A percentile compares a stretch with the other conserved stretches of the same genome.
phyloP scores from a whole-genome alignment of 257 asterid species.

The Ligustrum vulgare region DNA sequence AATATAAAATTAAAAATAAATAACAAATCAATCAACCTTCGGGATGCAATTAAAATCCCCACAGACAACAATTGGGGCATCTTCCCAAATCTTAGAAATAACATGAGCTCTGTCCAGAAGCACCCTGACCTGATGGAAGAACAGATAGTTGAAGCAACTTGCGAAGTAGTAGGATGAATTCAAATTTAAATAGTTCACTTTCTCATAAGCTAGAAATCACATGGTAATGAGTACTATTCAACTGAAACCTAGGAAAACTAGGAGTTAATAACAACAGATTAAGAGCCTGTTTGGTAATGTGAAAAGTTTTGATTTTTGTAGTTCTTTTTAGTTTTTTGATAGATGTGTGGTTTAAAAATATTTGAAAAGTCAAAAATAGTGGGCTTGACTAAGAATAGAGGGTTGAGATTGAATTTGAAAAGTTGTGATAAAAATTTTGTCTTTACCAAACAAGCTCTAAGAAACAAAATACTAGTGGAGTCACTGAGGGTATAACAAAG shows the following conservation, averaged over 20 bases:
- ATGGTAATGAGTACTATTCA: background rate
- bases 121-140: slow-evolving; percentile 65
- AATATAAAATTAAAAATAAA: slow-evolving; percentile 15
- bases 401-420: too few species aligned
- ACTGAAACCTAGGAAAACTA: background rate
- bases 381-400: too few species aligned
- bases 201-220: background rate
- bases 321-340: too few species aligned
- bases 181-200: slow-evolving; percentile 7
- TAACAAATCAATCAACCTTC: slow-evolving; percentile 45
- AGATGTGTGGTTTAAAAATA: too few species aligned
- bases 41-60: slow-evolving; percentile 99
- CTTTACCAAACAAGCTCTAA: too few species aligned
- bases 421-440: too few species aligned
- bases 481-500: background rate
- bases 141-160: slow-evolving; percentile 22
- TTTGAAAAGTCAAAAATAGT: too few species aligned
- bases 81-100: slow-evolving; percentile 88
- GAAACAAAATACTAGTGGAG: background rate
- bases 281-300: too few species aligned
- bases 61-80: slow-evolving; percentile 81
- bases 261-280: background rate
- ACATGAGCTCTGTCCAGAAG: slow-evolving; percentile 77
- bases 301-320: too few species aligned
- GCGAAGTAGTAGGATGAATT: slow-evolving; percentile 8